Evolutionary conservation across 129 eudicot genomes (phyloP).

Genomic region (Centaurea solstitialis): DNA sequence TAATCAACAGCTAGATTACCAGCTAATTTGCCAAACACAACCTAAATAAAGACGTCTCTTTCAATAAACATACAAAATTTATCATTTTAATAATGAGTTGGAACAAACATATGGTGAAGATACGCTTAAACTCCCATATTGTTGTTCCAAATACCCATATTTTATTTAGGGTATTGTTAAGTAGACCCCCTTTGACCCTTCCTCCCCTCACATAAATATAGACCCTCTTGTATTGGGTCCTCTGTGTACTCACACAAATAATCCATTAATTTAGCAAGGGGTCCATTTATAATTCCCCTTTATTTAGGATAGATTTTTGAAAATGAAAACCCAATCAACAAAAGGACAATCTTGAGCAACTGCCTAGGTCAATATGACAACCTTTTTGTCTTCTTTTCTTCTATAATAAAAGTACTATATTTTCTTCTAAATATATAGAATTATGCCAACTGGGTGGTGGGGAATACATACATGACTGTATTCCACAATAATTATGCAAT

Average conservation of each 20-base stretch:
- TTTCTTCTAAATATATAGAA: neutral
- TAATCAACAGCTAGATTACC: too few species aligned
- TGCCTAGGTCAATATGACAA: constrained; percentile 2
- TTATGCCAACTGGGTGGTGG: constrained; percentile 26
- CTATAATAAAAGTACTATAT: neutral
- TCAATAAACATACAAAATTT: too few species aligned
- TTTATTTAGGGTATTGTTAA: neutral
- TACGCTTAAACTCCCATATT: neutral
- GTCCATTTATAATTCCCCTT: too few species aligned
- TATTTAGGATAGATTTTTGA: neutral
- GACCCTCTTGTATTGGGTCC: too few species aligned
- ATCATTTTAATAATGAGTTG: too few species aligned
- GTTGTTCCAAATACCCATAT: neutral
- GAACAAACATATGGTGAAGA: neutral
- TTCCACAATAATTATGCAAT: constrained; percentile 30
- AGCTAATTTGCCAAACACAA: too few species aligned
- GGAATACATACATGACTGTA: constrained; percentile 5
- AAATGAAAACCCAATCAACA: neutral
- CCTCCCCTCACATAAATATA: too few species aligned
- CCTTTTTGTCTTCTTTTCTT: constrained; percentile 15
- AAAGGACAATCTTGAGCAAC: neutral
- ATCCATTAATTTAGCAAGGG: too few species aligned
- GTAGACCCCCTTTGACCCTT: too few species aligned
- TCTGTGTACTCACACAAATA: too few species aligned
- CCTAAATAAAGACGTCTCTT: too few species aligned